Conservation (phyloP, 805 yeast genomes). For the Lachancea mirantina region DNA sequence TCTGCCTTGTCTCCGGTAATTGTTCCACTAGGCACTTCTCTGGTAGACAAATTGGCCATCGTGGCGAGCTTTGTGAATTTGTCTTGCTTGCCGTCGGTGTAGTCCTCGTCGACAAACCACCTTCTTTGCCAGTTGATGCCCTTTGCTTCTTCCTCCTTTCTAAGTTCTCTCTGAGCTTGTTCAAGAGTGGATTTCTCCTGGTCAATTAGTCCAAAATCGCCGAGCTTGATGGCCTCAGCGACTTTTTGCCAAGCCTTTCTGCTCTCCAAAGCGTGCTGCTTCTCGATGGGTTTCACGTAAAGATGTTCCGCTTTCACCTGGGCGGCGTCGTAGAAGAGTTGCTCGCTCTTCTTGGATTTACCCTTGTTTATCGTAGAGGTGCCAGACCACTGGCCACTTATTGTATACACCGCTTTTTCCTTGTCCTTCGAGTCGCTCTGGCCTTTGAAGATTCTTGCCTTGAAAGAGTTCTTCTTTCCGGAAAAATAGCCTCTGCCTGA, state of each 20-base stretch:
- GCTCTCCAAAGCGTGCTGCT: slow-evolving; percentile 75
- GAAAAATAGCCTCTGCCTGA: slow-evolving; percentile 92
- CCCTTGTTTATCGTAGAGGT: slow-evolving; percentile 59
- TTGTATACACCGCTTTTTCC: slow-evolving; percentile 65
- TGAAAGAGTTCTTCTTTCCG: slow-evolving; percentile 90
- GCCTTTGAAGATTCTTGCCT: slow-evolving; percentile 68
- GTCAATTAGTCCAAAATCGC: slow-evolving; percentile 71
- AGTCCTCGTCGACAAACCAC: slow-evolving; percentile 62
- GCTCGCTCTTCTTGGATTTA: slow-evolving; percentile 36
- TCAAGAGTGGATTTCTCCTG: slow-evolving; percentile 73
- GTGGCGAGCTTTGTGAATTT: slow-evolving; percentile 37
- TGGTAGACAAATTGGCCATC: slow-evolving; percentile 49
- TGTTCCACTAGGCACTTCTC: slow-evolving; percentile 65
- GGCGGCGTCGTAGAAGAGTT: slow-evolving; percentile 58
- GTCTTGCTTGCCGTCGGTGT: slow-evolving; percentile 29
- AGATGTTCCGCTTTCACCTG: slow-evolving; percentile 47
- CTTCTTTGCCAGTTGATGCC: slow-evolving; percentile 68
- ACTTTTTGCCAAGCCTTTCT: slow-evolving; percentile 88
- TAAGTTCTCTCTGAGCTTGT: slow-evolving; percentile 73
- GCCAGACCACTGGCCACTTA: slow-evolving; percentile 91
- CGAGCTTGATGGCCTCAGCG: slow-evolving; percentile 73
- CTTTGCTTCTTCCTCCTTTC: slow-evolving; percentile 61
- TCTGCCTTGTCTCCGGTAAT: slow-evolving; percentile 49
- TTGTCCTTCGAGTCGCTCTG: slow-evolving; percentile 42
- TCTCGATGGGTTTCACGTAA: slow-evolving; percentile 69